Evolutionary conservation across 1,284 basidiomycete species (phyloP), one percentile per base, ranked within the genome.

Genomic region (Ganoderma meredithae): DNA sequence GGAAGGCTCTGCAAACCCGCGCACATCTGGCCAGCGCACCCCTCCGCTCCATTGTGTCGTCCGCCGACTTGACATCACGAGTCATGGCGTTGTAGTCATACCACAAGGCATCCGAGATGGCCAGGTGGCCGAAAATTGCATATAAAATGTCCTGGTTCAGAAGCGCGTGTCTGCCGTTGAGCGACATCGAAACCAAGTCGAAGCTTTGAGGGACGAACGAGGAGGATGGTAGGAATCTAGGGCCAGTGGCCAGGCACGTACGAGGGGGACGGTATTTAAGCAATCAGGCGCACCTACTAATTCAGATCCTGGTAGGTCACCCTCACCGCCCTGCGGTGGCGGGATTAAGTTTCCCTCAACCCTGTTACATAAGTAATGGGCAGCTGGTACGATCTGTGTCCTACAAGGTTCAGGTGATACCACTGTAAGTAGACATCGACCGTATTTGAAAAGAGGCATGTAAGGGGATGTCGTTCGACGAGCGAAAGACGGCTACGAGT

Each of bases 81-180:
- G 43, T 7, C 2, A 22, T 19, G 1, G 52, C 17, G 39, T 66
- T 52, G 40, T 56, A 60, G 17, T 60, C 36, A 22, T 63, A 67
- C 62, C 62, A 63, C 19, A 39, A n/a, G 4, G 12, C 22, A 1
- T 63, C 47, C 3, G 62, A 56, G 25, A 53, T 7, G 7, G 62
- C 40, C 27, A 67, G 47, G 5, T 60, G 44, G 27, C 60, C 39
- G 40, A 63, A 47, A n/a, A 67, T 53, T 27, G n/a, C 1, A 15
- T 67, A 60, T 12, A 67, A 39, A 17, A 67, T n/a, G 56, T 67
- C 66, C 25, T 67, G 53, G 47, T 63, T 40, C 4, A 56, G 25
- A 9, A 56, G 36, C 19, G 44, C 60, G 25, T 15, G 44, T 17
- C 15, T 49, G 25, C 22, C 12, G 13, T 25, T 25, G 47, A 25